Conservation (phyloP, 2,329 filamentous ascomycete genomes). For the Aquanectria penicillioides region DNA sequence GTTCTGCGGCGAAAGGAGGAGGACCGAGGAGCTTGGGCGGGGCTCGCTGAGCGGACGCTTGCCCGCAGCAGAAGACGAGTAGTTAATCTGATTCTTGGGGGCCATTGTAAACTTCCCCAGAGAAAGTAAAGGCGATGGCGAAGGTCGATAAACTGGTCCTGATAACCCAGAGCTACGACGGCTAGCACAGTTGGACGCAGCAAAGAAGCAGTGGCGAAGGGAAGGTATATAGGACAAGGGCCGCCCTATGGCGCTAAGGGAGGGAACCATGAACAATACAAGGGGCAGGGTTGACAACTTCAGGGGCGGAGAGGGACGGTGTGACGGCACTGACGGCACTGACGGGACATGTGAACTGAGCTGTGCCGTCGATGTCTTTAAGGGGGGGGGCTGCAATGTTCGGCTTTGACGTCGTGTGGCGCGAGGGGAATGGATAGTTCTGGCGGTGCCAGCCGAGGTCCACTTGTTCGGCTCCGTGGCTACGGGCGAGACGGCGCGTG, state of each 20-base stretch:
- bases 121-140: background rate
- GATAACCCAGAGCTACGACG: slow-evolving; percentile 14
- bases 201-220: slow-evolving; percentile 6
- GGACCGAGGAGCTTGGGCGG: slow-evolving; percentile 77
- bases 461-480: slow-evolving; percentile 26
- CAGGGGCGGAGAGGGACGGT: too few species aligned
- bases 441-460: slow-evolving; percentile 35
- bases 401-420: slow-evolving; percentile 23
- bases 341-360: slow-evolving; percentile 29
- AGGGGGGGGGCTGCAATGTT: slow-evolving; percentile 12
- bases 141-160: background rate
- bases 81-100: slow-evolving; percentile 18
- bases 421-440: slow-evolving; percentile 5
- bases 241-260: slow-evolving; percentile 26
- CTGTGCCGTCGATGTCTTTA: too few species aligned
- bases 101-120: slow-evolving; percentile 21
- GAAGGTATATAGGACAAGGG: slow-evolving; percentile 15
- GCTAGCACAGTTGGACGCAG: background rate
- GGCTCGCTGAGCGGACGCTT: slow-evolving; percentile 53
- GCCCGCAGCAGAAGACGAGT: slow-evolving; percentile 24
- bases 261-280: slow-evolving; percentile 26
- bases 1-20: slow-evolving; percentile 87
- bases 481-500: slow-evolving; percentile 22
- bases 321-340: background rate
- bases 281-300: too few species aligned